phyloP scores from a whole-genome alignment of 2,329 filamentous ascomycete genomes.

The Colletotrichum tofieldiae region DNA sequence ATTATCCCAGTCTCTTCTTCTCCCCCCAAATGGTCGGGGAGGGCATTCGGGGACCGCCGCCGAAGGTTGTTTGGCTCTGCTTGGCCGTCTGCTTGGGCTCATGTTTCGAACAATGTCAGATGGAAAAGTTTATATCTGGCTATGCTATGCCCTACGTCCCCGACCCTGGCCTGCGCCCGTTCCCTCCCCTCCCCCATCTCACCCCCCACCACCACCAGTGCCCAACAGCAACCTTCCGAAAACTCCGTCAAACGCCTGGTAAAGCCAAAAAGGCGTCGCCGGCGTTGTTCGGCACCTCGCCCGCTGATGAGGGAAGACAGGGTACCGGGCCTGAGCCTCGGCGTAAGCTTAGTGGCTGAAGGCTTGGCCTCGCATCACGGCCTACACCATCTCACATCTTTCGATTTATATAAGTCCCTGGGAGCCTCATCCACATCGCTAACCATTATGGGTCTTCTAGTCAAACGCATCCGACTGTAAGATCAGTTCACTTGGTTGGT shows the following conservation, averaged over 20 bases:
- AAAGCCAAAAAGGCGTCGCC: slow-evolving; percentile 36
- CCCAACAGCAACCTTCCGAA: slow-evolving; percentile 39
- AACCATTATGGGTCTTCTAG: slow-evolving; percentile 56
- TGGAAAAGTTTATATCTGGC: slow-evolving; percentile 39
- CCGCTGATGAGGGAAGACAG: slow-evolving; percentile 21
- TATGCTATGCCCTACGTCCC: slow-evolving; percentile 37
- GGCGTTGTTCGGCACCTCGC: slow-evolving; percentile 29
- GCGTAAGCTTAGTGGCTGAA: slow-evolving; percentile 40
- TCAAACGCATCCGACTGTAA: slow-evolving; percentile 72
- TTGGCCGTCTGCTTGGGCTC: slow-evolving; percentile 38
- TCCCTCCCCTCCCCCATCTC: slow-evolving; percentile 21
- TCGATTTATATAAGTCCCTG: slow-evolving; percentile 28
- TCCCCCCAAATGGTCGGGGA: slow-evolving; percentile 17
- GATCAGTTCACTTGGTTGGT: slow-evolving; percentile 85
- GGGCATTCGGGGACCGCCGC: slow-evolving; percentile 32
- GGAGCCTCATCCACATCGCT: slow-evolving; percentile 44
- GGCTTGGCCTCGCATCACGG: slow-evolving; percentile 37
- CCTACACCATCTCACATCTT: slow-evolving; percentile 7
- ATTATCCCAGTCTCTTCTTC: no score
- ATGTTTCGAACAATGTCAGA: slow-evolving; percentile 41
- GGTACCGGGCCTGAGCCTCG: slow-evolving; percentile 28
- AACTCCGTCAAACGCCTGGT: slow-evolving; percentile 39
- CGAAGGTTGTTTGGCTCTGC: slow-evolving; percentile 38
- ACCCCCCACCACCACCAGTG: slow-evolving; percentile 21
- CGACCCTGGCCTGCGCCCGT: slow-evolving; percentile 36